Conservation (phyloP, 2,329 filamentous ascomycete species). For the Fusarium brachygibbosum region DNA sequence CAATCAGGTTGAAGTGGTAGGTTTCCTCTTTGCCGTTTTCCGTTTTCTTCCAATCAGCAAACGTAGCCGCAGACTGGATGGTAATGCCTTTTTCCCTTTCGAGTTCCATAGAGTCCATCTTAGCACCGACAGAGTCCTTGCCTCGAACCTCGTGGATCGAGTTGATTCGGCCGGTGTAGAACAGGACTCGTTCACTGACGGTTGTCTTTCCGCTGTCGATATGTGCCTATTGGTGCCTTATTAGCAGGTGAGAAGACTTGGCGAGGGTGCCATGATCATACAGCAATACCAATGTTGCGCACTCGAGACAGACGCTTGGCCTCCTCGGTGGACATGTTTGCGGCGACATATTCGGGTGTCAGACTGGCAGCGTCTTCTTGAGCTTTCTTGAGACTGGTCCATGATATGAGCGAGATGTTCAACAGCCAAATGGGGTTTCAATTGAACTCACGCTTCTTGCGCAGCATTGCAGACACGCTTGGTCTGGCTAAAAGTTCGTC, state of each 20-base stretch:
- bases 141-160: conserved; percentile 97
- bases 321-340: conserved; percentile 85
- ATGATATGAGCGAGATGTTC: conserved; percentile 33
- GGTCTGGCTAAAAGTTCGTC: conserved; percentile 55
- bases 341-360: conserved; percentile 74
- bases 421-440: not conserved
- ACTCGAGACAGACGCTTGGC: conserved; percentile 82
- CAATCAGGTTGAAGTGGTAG: conserved; percentile 98
- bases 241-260: conserved; percentile 31
- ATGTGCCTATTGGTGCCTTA: conserved; percentile 74
- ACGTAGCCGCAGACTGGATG: conserved; percentile 97
- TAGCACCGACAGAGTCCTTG: conserved; percentile 94
- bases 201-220: conserved; percentile 99
- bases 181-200: conserved; percentile 94
- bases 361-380: conserved; percentile 66
- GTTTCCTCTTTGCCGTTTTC: conserved; percentile 86
- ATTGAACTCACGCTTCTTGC: conserved; percentile 57
- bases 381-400: conserved; percentile 62
- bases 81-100: conserved; percentile 99
- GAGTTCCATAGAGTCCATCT: conserved; percentile 99
- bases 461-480: conserved; percentile 53
- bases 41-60: conserved; percentile 95
- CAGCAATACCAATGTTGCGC: conserved; percentile 97
- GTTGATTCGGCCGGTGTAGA: conserved; percentile 97
- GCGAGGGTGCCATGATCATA: conserved; percentile 57